phyloP scores from a whole-genome alignment of 805 yeast species.

The Dipodascus geniculatus region DNA sequence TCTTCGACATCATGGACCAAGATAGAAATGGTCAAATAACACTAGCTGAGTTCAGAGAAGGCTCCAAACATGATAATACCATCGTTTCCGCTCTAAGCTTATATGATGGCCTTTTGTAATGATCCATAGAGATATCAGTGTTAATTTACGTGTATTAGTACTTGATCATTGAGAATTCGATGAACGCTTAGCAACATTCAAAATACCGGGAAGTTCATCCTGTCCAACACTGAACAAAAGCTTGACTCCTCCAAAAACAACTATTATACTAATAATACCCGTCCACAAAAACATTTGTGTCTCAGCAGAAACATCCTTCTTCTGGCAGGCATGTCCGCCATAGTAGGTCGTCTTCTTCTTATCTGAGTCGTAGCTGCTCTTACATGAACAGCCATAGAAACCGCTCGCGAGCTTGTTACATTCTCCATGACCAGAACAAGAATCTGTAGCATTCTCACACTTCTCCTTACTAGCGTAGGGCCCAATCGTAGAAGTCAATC shows the following conservation, averaged over 20 bases:
- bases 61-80: slow-evolving; percentile 67
- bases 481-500: slow-evolving; percentile 3
- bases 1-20: slow-evolving; percentile 64
- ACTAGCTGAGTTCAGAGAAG: slow-evolving; percentile 75
- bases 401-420: slow-evolving; percentile 20
- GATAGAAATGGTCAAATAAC: slow-evolving; percentile 57
- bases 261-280: slow-evolving; percentile 33
- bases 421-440: slow-evolving; percentile 29
- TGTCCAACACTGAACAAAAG: slow-evolving; percentile 43
- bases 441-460: slow-evolving; percentile 24
- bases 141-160: not conserved
- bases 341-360: slow-evolving; percentile 24
- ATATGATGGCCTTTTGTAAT: slow-evolving; percentile 65
- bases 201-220: slow-evolving; percentile 58
- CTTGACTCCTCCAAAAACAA: slow-evolving; percentile 40
- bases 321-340: slow-evolving; percentile 45
- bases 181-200: slow-evolving; percentile 38
- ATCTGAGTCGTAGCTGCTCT: slow-evolving; percentile 19
- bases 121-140: too few species aligned
- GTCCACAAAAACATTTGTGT: slow-evolving; percentile 66
- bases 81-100: slow-evolving; percentile 65
- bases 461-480: slow-evolving; percentile 20
- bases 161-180: not conserved
- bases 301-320: slow-evolving; percentile 53
- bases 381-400: slow-evolving; percentile 26